Evolutionary conservation across 371 early-diverging fungal species (phyloP), one percentile per base, ranked within the genome.

Genomic region (Mortierella sp.): DNA sequence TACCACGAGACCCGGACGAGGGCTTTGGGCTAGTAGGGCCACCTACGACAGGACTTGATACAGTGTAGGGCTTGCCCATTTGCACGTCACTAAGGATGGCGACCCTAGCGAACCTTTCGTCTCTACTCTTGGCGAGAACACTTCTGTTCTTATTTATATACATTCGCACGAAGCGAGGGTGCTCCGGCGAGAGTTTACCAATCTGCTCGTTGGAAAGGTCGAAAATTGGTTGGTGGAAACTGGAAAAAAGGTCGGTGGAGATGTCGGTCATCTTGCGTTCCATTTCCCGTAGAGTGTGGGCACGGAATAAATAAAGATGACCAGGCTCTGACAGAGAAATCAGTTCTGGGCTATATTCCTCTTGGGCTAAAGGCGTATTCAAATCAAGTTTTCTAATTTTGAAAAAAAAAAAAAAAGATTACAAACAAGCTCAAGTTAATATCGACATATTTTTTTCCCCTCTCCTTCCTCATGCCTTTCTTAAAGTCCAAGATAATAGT

Each of bases 141-240:
- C 71, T 74, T 13, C 82, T 72, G 57, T 77, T 81, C 58, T 70
- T 74, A 63, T 73, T 69, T n/a, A 85, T 81, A 24, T 79, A 85
- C 61, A 85, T 67, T 28, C 85, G 50, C 4, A 72, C 72, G 40
- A 85, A 85, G 10, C 80, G 70, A 1, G 81, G 81, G 0, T 60
- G 45, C 15, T 71, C 69, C 15, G 81, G 81, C 3, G 81, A 72
- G 47, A 81, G 65, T 13, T 69, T 48, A 15, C 72, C 76, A 36
- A 74, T 53, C 43, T 69, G 65, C 3, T 81, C 70, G 4, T 32
- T 48, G 5, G 72, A 58, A 11, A 69, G 50, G 45, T 81, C 81
- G 41, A 81, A 72, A 24, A 81, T 63, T 2, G 81, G 76, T 16
- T 81, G 81, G 60, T 81, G 81, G 52, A 75, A 65, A 22, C 64